phyloP scores from a whole-genome alignment of 1,139 yeast species.

The Scheffersomyces illinoinensis region DNA sequence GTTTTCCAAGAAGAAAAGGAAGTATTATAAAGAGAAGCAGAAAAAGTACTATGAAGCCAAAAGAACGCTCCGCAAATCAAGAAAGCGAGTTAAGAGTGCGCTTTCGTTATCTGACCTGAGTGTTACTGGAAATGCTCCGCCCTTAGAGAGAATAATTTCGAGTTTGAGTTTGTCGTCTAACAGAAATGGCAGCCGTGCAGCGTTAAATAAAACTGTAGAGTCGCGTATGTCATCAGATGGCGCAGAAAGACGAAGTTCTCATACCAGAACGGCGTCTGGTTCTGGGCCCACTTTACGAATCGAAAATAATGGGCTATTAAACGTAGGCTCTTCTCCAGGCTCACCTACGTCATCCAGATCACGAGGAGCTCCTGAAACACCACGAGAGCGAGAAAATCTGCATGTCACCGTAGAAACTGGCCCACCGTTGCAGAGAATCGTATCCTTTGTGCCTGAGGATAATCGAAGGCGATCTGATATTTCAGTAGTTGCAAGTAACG shows the following conservation, averaged over 20 bases:
- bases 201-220: slow-evolving; percentile 8
- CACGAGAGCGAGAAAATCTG: neutral
- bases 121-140: slow-evolving; percentile 26
- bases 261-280: neutral
- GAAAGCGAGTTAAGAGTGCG: slow-evolving; percentile 49
- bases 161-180: slow-evolving; percentile 37
- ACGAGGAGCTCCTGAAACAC: neutral
- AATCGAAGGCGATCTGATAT: slow-evolving; percentile 14
- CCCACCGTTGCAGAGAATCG: slow-evolving; percentile 28
- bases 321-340: neutral
- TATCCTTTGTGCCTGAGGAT: slow-evolving; percentile 38
- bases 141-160: slow-evolving; percentile 43
- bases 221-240: slow-evolving; percentile 7
- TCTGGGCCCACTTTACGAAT: neutral
- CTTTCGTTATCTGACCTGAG: slow-evolving; percentile 34
- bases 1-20: slow-evolving; percentile 35
- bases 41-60: slow-evolving; percentile 41
- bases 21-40: slow-evolving; percentile 36
- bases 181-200: slow-evolving; percentile 15
- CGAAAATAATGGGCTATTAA: neutral
- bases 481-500: slow-evolving; percentile 10
- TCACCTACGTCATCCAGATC: neutral
- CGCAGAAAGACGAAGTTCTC: neutral
- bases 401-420: slow-evolving; percentile 3
- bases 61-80: slow-evolving; percentile 47